These are phyloP conservation scores for Deakozyma indianensis DNA, from an alignment of 805 yeast genomes.

Conservation along the genomic window DNA sequence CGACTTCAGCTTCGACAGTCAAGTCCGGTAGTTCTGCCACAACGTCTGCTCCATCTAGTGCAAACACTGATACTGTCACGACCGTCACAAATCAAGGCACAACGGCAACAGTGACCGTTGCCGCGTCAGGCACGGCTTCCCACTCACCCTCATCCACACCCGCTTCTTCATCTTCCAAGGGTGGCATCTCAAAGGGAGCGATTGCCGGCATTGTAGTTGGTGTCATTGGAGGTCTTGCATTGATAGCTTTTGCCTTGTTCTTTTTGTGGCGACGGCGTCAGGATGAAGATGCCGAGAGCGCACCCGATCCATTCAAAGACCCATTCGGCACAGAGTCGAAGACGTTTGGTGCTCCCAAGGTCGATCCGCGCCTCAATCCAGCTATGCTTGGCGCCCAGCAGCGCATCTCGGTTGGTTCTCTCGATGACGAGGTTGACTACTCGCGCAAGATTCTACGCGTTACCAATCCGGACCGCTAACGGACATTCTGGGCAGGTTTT, in stretches of 20 bases:
- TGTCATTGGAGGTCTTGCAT: slow-evolving; percentile 30
- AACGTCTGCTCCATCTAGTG: slow-evolving; percentile 13
- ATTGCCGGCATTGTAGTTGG: slow-evolving; percentile 53
- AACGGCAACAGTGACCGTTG: slow-evolving; percentile 1
- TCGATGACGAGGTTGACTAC: slow-evolving; percentile 77
- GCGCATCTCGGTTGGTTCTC: slow-evolving; percentile 68
- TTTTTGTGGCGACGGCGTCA: slow-evolving; percentile 28
- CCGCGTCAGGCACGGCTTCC: slow-evolving; percentile 5
- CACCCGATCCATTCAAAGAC: slow-evolving; percentile 19
- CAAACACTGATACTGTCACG: slow-evolving; percentile 7
- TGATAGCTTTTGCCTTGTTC: slow-evolving; percentile 28
- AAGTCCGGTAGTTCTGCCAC: slow-evolving; percentile 10
- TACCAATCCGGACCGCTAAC: slow-evolving; percentile 55
- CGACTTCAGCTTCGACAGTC: slow-evolving; percentile 12
- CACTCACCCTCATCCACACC: slow-evolving; percentile 17
- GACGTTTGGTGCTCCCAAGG: slow-evolving; percentile 16
- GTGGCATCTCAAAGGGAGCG: slow-evolving; percentile 30
- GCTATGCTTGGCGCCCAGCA: slow-evolving; percentile 65
- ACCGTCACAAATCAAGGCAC: slow-evolving; percentile 5
- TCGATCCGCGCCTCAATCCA: slow-evolving; percentile 59
- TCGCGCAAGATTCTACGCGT: slow-evolving; percentile 70
- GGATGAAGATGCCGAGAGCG: slow-evolving; percentile 20
- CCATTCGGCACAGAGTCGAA: slow-evolving; percentile 16
- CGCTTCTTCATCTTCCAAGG: slow-evolving; percentile 12
- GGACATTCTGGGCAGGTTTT: too few relatives aligned